phyloP scores from a whole-genome alignment of 495 filamentous ascomycete genomes.

The Hapsidospora chrysogenum region DNA sequence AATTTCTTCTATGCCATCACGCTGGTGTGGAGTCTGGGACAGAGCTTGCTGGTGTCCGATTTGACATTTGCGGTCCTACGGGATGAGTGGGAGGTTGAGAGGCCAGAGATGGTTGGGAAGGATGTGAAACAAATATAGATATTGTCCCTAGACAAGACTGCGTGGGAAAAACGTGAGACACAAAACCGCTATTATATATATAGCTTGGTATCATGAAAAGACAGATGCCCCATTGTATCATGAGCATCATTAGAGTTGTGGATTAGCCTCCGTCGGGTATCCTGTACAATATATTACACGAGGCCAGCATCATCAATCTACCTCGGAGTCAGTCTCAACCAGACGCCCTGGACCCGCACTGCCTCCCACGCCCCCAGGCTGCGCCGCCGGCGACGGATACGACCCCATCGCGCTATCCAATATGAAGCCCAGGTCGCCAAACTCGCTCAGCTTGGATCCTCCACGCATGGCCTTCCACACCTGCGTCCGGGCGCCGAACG shows the following conservation, averaged over 20 bases:
- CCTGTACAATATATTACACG: not conserved
- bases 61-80: constrained; percentile 71
- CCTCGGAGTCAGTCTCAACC: constrained; percentile 2
- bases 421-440: constrained; percentile 19
- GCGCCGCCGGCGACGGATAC: not conserved
- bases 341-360: not conserved
- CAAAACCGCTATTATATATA: too few relatives aligned
- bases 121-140: constrained; percentile 69
- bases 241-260: too few relatives aligned
- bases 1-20: constrained; percentile 99
- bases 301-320: not conserved
- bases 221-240: not conserved
- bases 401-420: constrained; percentile 6
- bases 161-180: not conserved
- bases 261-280: too few relatives aligned
- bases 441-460: constrained; percentile 9
- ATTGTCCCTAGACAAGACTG: not conserved
- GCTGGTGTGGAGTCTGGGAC: constrained; percentile 83
- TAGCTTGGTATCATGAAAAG: not conserved
- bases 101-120: constrained; percentile 77
- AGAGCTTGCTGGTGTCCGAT: constrained; percentile 66
- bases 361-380: not conserved
- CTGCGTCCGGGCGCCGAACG: constrained; percentile 17
- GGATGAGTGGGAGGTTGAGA: constrained; percentile 87
- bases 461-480: constrained; percentile 11